phyloP scores from a whole-genome alignment of 257 asterid genomes.

The Capsicum chinense region DNA sequence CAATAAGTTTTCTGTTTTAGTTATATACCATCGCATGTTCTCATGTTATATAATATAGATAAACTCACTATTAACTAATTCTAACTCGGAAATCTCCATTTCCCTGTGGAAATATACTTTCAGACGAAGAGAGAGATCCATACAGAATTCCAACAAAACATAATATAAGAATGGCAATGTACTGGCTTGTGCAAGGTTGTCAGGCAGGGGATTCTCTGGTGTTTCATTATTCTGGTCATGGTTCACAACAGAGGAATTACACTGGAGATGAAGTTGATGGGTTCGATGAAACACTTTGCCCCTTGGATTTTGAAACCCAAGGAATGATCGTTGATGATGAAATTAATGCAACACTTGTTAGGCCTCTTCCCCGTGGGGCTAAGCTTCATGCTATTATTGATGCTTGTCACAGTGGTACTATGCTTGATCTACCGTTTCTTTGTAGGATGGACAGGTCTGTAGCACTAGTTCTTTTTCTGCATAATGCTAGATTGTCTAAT shows the following conservation, averaged over 20 bases:
- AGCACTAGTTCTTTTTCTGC: not conserved
- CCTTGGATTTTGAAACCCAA: slow-evolving; percentile 72
- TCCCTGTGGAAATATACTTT: slow-evolving; percentile 36
- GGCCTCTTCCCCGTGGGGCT: slow-evolving; percentile 83
- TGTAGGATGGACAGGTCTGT: slow-evolving; percentile 93
- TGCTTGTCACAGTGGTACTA: slow-evolving; percentile 96
- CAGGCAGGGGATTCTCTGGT: slow-evolving; percentile 94
- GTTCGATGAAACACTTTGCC: slow-evolving; percentile 87
- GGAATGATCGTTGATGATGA: slow-evolving; percentile 91
- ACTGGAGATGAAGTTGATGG: slow-evolving; percentile 95
- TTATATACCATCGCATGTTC: not conserved
- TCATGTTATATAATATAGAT: not conserved
- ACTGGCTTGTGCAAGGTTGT: slow-evolving; percentile 88
- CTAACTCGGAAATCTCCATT: slow-evolving; percentile 25
- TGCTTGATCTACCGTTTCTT: slow-evolving; percentile 81
- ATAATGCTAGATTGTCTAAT: not conserved
- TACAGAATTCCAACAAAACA: slow-evolving; percentile 78
- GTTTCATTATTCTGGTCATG: slow-evolving; percentile 93
- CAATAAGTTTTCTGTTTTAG: not conserved
- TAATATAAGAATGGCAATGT: slow-evolving; percentile 92
- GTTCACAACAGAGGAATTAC: slow-evolving; percentile 81
- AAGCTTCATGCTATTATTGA: slow-evolving; percentile 95
- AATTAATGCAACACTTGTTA: slow-evolving; percentile 73
- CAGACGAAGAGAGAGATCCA: slow-evolving; percentile 93
- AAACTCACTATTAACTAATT: not conserved